phyloP scores from a whole-genome alignment of 805 yeast species.

The Zygosaccharomyces bisporus region DNA sequence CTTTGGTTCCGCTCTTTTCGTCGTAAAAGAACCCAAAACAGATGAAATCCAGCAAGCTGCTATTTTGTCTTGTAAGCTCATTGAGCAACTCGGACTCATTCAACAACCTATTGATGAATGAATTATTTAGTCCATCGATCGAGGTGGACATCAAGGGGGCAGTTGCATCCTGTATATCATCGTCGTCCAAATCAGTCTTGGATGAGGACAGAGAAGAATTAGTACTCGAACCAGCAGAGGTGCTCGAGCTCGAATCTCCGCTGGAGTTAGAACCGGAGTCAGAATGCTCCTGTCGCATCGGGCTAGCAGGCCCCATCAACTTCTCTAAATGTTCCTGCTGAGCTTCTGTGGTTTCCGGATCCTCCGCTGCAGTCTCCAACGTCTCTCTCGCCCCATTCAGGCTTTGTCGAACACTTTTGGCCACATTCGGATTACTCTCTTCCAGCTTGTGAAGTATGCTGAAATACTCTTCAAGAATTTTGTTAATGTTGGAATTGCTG shows the following conservation, averaged over 20 bases:
- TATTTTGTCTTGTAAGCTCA: conserved; percentile 40
- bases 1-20: conserved; percentile 15
- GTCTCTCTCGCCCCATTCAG: conserved; percentile 8
- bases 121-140: conserved; percentile 19
- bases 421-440: conserved; percentile 18
- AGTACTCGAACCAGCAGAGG: conserved; percentile 2
- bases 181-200: conserved; percentile 17
- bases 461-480: conserved; percentile 42
- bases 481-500: conserved; percentile 36
- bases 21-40: conserved; percentile 43
- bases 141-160: conserved; percentile 12
- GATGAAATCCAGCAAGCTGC: conserved; percentile 45
- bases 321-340: not conserved
- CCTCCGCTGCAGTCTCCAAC: conserved; percentile 1
- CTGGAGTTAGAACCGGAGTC: not conserved
- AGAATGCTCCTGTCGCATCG: not conserved
- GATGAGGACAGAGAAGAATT: conserved; percentile 13
- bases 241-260: not conserved
- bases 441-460: conserved; percentile 30
- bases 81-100: conserved; percentile 42
- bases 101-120: conserved; percentile 38
- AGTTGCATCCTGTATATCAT: conserved; percentile 12
- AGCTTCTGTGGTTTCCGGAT: not conserved
- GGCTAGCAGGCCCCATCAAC: not conserved
- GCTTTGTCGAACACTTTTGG: conserved; percentile 15